Evolutionary conservation across 495 filamentous ascomycete genomes (phyloP), one percentile per base, ranked within the genome.

Genomic region (Xylaria intraflava): DNA sequence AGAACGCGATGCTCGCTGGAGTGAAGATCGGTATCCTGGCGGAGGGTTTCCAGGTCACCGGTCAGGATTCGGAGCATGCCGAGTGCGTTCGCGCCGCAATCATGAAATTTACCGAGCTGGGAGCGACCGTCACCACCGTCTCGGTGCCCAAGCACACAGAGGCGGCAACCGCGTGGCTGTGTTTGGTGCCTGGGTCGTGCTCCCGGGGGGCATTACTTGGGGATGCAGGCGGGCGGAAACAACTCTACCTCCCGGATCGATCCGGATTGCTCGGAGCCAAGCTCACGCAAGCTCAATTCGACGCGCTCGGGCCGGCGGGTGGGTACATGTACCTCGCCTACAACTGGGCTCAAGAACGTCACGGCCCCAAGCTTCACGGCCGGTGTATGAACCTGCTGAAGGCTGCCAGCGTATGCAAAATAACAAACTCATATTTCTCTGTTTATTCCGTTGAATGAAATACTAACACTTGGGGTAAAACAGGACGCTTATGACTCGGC

Each of bases 11-110:
- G 56, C 71, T 82, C 0, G 60, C 70, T n/a, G 77, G 75, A 0
- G 44, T 80, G n/a, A 75, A 65, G 48, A 62, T 84, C n/a, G 81
- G 76, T 1, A 64, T 82, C 6, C 54, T 83, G 10, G 64, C 50
- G 14, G 80, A 83, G 55, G 75, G 75, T 0, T 76, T 81, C 45
- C 61, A 72, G 9, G 60, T 74, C 41, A 62, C 65, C 7, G 62
- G 67, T 6, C 62, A 79, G 4, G 72, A 77, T 43, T 58, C 71
- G 0, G 63, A 61, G 16, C 73, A 83, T 6, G 68, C 65, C 29
- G 50, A 58, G 10, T 65, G 65, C 6, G 74, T 82, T 10, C 49
- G 68, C 40, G 63, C 56, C 2, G 79, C 79, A 0, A 70, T 67
- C 0, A 67, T 64, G n/a, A 75, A 69, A 22, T 70, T 82, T 40